phyloP scores from a whole-genome alignment of 352 stramenopile genomes.

The Lagenidium sp. region DNA sequence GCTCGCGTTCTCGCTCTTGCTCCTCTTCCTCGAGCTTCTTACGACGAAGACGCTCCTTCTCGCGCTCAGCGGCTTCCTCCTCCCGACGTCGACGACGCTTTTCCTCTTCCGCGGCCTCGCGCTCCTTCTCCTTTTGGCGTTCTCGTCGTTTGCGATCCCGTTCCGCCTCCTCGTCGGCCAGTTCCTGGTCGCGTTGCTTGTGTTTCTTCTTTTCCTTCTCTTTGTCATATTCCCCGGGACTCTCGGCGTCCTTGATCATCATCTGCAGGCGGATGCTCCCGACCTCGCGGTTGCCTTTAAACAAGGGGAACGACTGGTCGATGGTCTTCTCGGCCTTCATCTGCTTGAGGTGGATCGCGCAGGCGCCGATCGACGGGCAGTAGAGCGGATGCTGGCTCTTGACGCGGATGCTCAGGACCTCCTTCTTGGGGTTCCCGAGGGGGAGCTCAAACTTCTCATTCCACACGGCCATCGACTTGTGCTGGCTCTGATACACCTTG shows the following conservation, averaged over 20 bases:
- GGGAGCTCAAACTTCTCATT: conserved; percentile 71
- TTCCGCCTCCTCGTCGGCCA: neutral
- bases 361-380: conserved; percentile 48
- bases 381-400: conserved; percentile 66
- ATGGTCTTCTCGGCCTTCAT: conserved; percentile 27
- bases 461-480: conserved; percentile 37
- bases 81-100: conserved; percentile 1
- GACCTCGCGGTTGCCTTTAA: conserved; percentile 25
- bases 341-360: conserved; percentile 42
- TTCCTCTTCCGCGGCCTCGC: conserved; percentile 8
- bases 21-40: conserved; percentile 5
- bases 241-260: conserved; percentile 16
- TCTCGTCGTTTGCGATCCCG: conserved; percentile 8
- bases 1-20: conserved; percentile 2
- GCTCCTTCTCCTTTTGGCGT: conserved; percentile 11
- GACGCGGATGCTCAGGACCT: conserved; percentile 62
- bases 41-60: conserved; percentile 6
- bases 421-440: conserved; percentile 27
- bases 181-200: neutral
- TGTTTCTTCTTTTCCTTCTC: neutral
- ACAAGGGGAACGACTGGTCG: conserved; percentile 53
- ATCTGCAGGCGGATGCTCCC: conserved; percentile 53
- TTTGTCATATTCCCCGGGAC: conserved; percentile 3
- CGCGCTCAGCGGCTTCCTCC: conserved; percentile 6
- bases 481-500: conserved; percentile 27